Conservation (phyloP, 2,329 filamentous ascomycete genomes). For the Blastomyces silverae region DNA sequence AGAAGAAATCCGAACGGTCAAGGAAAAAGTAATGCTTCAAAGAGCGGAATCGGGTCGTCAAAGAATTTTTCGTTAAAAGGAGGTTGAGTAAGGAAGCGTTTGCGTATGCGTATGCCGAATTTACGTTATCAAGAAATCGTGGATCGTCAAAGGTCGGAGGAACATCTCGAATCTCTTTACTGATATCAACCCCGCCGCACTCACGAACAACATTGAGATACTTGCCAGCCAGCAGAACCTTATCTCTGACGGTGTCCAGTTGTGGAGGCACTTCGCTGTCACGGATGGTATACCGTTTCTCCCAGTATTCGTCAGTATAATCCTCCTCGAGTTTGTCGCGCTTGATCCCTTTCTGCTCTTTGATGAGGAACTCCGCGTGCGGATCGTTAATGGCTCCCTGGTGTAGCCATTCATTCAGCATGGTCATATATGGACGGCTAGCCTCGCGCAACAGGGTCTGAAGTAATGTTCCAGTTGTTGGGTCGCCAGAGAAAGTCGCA, state of each 20-base stretch:
- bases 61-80: conserved; percentile 82
- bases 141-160: conserved; percentile 87
- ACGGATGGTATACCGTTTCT: conserved; percentile 90
- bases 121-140: conserved; percentile 91
- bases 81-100: conserved; percentile 89
- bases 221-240: conserved; percentile 90
- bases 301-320: conserved; percentile 99
- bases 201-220: conserved; percentile 97
- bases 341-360: conserved; percentile 91
- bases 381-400: conserved; percentile 92
- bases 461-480: conserved; percentile 72
- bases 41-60: conserved; percentile 78
- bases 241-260: conserved; percentile 82
- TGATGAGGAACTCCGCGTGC: conserved; percentile 87
- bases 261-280: conserved; percentile 89
- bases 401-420: conserved; percentile 98
- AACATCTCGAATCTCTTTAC: conserved; percentile 79
- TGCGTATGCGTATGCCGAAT: conserved; percentile 86
- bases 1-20: conserved; percentile 95
- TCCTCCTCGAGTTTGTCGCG: conserved; percentile 87
- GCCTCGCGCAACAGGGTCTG: conserved; percentile 78
- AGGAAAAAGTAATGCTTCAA: conserved; percentile 99
- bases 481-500: conserved; percentile 87
- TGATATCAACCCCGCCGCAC: conserved; percentile 91
- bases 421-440: conserved; percentile 90